Evolutionary conservation across 805 yeast species (phyloP), one percentile per base, ranked within the genome.

Genomic region (Trichomonascus vanleenenianus): DNA sequence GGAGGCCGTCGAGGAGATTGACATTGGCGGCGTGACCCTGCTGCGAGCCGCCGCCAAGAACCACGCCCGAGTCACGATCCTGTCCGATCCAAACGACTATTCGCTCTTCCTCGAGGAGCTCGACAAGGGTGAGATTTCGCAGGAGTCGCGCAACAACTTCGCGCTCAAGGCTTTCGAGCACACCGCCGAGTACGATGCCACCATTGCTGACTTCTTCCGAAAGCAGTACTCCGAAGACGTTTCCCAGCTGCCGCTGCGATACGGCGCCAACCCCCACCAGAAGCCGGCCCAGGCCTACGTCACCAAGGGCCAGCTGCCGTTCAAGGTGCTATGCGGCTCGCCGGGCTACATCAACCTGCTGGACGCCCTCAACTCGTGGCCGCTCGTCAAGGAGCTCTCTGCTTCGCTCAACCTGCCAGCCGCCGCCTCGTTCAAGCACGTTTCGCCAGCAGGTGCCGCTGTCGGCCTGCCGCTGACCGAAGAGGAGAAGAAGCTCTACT

Each of bases 261-360:
- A 93, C 68, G 98, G 98, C 66, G 96, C 96, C 49, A 93, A 93
- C 74, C 98, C 98, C 50, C 97, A 93, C 69, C 98, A 93, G 75
- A 93, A 87, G 70, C 98, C 98, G 42, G 97, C 98, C 27, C 98
- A 93, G 74, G 96, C 97, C 44, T 93, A 69, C 62, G 95, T 93
- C 47, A 66, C 81, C 48, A 78, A 81, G 55, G 96, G 94, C 59
- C 84, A 83, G 55, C 76, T 93, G 55, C 98, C 98, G 42, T 91
- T 93, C 75, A 84, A 84, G 71, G 97, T 91, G 22, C 74, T 93
- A 58, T 72, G 81, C 56, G 98, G 98, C 49, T 83, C 96, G 47
- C 98, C 98, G 54, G 97, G 98, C 57, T 93, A 93, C 75, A 89
- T 93, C 67, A 93, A 93, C 74, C 73, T 93, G 62, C 76, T 93